A percentile compares a stretch with the other conserved stretches of the same genome.
These are phyloP conservation scores for Zelonia costaricensis DNA, from an alignment of 208 protist genomes.

Conservation along the genomic window DNA sequence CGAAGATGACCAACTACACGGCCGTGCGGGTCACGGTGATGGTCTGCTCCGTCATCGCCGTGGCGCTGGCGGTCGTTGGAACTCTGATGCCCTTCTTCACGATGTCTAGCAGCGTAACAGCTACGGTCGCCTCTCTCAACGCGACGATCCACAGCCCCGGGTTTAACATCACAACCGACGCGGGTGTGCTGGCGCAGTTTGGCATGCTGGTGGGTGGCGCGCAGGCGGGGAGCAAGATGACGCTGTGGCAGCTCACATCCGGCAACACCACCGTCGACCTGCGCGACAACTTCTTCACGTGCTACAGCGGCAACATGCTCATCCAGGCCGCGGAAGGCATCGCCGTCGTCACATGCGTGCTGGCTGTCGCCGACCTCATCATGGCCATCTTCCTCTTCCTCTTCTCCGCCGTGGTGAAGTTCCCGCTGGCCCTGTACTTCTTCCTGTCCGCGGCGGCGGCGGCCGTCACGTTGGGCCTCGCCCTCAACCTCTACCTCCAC, in stretches of 20 bases:
- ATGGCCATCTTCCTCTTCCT: conserved; percentile 40
- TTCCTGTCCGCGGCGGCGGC: conserved; percentile 20
- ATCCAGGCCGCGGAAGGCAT: conserved; percentile 59
- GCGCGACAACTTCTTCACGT: conserved; percentile 45
- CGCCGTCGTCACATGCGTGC: conserved; percentile 39
- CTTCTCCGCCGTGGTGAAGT: conserved; percentile 33
- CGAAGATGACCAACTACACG: conserved; percentile 14
- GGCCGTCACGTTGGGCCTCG: conserved; percentile 26
- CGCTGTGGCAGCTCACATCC: conserved; percentile 29
- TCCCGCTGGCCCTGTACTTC: conserved; percentile 41
- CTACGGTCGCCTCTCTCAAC: conserved; percentile 1
- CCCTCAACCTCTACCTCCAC: conserved; percentile 42
- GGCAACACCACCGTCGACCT: conserved; percentile 8
- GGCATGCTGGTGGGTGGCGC: conserved; percentile 6
- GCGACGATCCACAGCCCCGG: background rate
- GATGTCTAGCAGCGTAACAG: conserved; percentile 2
- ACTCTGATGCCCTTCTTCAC: conserved; percentile 24
- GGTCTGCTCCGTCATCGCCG: conserved; percentile 8
- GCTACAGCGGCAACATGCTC: conserved; percentile 37
- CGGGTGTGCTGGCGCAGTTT: conserved; percentile 9
- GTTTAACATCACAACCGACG: conserved; percentile 7
- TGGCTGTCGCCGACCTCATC: conserved; percentile 37
- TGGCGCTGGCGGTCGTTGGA: conserved; percentile 21
- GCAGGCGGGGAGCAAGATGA: conserved; percentile 26
- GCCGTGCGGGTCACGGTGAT: conserved; percentile 12